Base-by-base conservation (phyloP, 441 rosid genomes). In the Theobroma grandiflorum region DNA sequence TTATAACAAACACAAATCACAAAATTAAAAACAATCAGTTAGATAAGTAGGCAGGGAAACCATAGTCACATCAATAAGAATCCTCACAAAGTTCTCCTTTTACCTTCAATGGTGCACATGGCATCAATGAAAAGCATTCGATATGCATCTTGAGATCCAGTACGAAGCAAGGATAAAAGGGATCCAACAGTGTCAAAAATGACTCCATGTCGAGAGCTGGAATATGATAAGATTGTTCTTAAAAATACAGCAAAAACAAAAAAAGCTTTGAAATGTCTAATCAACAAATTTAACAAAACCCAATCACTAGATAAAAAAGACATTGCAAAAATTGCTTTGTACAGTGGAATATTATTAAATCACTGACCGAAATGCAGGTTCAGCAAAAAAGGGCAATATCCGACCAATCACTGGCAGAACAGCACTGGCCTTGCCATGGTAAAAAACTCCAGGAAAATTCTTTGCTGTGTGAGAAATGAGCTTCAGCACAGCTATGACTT, bases 181-280 rank as follows among this genome's bases (percentile, higher is more conserved):
- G 96, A 91, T 79, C 94, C 96, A 84, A 95, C 86, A 8, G 99
- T 90, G 78, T 97, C 99, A 83, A 97, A 94, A 74, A 97, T 86
- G 11, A 92, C 90, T 82, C 92, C 97, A 81, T 97, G 94, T 50
- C 91, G 90, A 77, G 87, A 86, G 64, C 99, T 97, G 88, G 67
- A 76, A 84, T 76, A 74, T 1, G 15, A 69, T 43, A 57, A 26
- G 38, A 77, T 59, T 47, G 47, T 26, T 63, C 61, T 70, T 63
- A 47, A 59, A 76, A 59, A 70, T 37, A 71, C 20, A 75, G 26
- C 22, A 49, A 67, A 12, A 77, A 76, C 7, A 74, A 8, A 10
- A 26, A 78, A 72, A 65, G 50, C 37, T 58, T 66, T 37, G 12
- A 69, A 47, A 59, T 22, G 9, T 18, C 68, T 7, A 73, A 22